Evolutionary conservation across 805 yeast species (phyloP).

Genomic region (Nakazawaea wyomingensis): DNA sequence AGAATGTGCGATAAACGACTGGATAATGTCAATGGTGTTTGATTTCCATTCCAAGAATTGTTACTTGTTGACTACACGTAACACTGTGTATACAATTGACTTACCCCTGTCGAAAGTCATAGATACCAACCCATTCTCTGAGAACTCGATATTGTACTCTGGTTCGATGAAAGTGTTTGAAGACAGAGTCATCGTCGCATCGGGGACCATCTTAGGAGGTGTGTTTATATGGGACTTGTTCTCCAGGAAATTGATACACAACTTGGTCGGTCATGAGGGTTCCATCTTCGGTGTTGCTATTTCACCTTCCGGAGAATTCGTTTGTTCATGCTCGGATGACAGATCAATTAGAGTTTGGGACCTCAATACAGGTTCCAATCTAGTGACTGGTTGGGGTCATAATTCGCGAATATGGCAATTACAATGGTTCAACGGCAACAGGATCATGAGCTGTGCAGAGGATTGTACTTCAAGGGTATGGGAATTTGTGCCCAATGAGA

Average conservation of each 20-base stretch:
- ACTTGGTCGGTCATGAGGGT: conserved; percentile 78
- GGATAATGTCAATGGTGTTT: conserved; percentile 69
- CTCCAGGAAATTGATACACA: conserved; percentile 38
- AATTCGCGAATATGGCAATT: conserved; percentile 90
- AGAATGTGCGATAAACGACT: conserved; percentile 64
- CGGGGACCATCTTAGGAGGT: conserved; percentile 94
- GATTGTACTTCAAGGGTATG: conserved; percentile 84
- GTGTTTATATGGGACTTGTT: conserved; percentile 70
- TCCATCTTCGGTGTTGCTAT: conserved; percentile 79
- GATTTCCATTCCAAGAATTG: conserved; percentile 30
- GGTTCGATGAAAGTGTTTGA: conserved; percentile 60
- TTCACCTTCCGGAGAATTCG: conserved; percentile 45
- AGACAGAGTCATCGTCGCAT: conserved; percentile 53
- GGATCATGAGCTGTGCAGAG: conserved; percentile 69
- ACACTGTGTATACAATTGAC: conserved; percentile 45
- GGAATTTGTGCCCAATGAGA: conserved; percentile 35
- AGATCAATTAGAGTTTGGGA: conserved; percentile 80
- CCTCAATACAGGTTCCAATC: conserved; percentile 45
- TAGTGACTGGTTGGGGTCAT: conserved; percentile 95
- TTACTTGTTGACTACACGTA: conserved; percentile 74
- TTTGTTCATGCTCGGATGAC: conserved; percentile 90
- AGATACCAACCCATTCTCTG: conserved; percentile 43
- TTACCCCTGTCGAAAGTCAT: conserved; percentile 21
- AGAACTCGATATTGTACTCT: conserved; percentile 81
- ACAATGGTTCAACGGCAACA: conserved; percentile 37